A percentile compares a stretch with the other conserved stretches of the same genome.
Evolutionary conservation across 192 early-diverging fungal genomes (phyloP).

Genomic region (Coemansia sp.): DNA sequence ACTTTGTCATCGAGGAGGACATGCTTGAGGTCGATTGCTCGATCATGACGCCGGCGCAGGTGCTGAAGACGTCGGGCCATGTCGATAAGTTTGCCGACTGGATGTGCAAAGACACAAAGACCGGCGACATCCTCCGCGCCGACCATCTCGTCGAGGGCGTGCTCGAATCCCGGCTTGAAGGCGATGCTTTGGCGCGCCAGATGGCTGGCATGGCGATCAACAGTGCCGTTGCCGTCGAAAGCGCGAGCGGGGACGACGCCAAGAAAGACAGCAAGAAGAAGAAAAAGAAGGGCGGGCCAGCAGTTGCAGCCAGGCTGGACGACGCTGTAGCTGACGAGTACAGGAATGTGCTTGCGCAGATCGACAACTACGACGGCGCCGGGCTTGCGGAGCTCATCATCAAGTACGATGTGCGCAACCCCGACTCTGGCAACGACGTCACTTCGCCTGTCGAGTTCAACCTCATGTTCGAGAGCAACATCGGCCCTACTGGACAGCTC

Average conservation of each 20-base stretch:
- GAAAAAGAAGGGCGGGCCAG: slow-evolving; percentile 72
- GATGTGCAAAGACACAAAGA: slow-evolving; percentile 94
- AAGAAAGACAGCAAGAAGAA: slow-evolving; percentile 37
- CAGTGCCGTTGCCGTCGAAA: background rate
- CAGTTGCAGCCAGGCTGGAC: slow-evolving; percentile 65
- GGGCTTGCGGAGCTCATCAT: slow-evolving; percentile 85
- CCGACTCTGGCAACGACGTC: slow-evolving; percentile 90
- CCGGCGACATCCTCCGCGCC: slow-evolving; percentile 93
- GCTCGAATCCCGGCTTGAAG: slow-evolving; percentile 86
- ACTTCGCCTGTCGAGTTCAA: slow-evolving; percentile 94
- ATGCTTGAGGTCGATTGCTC: slow-evolving; percentile 99
- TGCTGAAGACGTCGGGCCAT: slow-evolving; percentile 98
- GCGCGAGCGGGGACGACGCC: no score
- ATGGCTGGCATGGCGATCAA: slow-evolving; percentile 33
- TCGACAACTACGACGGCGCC: slow-evolving; percentile 93
- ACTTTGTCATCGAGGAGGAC: slow-evolving; percentile 99
- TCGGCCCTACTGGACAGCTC: slow-evolving; percentile 95
- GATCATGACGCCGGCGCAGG: slow-evolving; percentile 95
- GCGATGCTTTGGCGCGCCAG: slow-evolving; percentile 73
- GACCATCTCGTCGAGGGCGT: slow-evolving; percentile 97
- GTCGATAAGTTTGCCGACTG: slow-evolving; percentile 98
- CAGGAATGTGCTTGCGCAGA: slow-evolving; percentile 88
- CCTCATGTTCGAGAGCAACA: slow-evolving; percentile 98
- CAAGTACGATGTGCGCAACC: slow-evolving; percentile 82
- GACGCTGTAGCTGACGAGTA: slow-evolving; percentile 69